These are phyloP conservation scores for Scutellaria minor DNA, from an alignment of 257 asterid species.

Conservation along the genomic window DNA sequence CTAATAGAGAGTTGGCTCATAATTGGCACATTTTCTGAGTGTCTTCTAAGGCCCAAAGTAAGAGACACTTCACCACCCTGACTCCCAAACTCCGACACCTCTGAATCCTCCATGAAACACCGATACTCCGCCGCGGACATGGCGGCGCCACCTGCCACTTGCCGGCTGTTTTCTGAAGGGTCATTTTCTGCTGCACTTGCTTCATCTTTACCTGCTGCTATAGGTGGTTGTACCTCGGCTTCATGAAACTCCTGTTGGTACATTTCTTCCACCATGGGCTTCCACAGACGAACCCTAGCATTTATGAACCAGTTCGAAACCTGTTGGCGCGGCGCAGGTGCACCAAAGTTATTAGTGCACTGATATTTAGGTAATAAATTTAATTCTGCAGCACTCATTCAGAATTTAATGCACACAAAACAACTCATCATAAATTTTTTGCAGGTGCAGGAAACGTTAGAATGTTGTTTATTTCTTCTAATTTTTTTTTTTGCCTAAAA, in stretches of 20 bases:
- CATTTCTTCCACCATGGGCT: constrained; percentile 90
- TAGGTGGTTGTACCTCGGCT: constrained; percentile 34
- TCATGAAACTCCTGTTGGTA: constrained; percentile 63
- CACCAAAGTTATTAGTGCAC: not conserved
- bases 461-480: not conserved
- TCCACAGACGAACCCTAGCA: constrained; percentile 94
- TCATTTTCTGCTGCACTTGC: constrained; percentile 48
- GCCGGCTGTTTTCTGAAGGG: constrained; percentile 27
- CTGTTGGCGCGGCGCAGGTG: constrained; percentile 44
- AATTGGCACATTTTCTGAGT: constrained; percentile 60
- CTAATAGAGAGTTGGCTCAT: constrained; percentile 56
- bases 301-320: constrained; percentile 95
- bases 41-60: constrained; percentile 74
- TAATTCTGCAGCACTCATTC: constrained; percentile 27
- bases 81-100: constrained; percentile 20
- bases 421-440: not conserved
- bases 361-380: not conserved
- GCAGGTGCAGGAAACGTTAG: not conserved
- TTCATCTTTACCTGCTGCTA: constrained; percentile 21
- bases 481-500: not conserved
- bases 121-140: constrained; percentile 37
- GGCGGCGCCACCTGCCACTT: constrained; percentile 32
- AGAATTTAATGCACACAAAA: constrained; percentile 32
- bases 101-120: constrained; percentile 30
- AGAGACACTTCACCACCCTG: constrained; percentile 54